phyloP scores from a whole-genome alignment of 2,329 filamentous ascomycete species.

The Neophaeococcomyces mojaviensis region DNA sequence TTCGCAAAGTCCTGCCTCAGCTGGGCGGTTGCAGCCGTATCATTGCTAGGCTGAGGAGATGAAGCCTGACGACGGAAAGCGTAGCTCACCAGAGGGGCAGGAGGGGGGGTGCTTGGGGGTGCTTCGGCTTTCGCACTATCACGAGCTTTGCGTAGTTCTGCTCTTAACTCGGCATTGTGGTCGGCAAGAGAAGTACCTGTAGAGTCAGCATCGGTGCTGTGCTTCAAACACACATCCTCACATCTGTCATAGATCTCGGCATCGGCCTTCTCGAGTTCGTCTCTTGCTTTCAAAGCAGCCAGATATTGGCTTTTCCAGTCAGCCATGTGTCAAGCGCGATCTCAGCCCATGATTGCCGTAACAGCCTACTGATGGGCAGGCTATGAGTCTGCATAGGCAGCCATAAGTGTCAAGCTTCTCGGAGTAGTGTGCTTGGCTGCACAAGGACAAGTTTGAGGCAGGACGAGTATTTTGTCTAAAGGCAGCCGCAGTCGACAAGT shows the following conservation, averaged over 20 bases:
- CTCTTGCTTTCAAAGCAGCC: conserved; percentile 62
- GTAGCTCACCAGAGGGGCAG: conserved; percentile 22
- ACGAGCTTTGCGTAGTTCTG: conserved; percentile 40
- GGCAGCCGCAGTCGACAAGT: too few relatives aligned
- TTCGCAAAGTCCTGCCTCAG: conserved; percentile 65
- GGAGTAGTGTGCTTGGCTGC: too few relatives aligned
- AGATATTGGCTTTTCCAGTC: conserved; percentile 79
- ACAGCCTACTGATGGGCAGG: too few relatives aligned
- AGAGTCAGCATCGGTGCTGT: not conserved
- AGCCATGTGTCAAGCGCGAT: conserved; percentile 40
- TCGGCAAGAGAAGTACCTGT: conserved; percentile 22
- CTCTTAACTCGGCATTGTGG: conserved; percentile 18
- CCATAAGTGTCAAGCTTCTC: too few relatives aligned
- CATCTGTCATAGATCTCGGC: conserved; percentile 70
- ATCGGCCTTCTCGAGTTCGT: conserved; percentile 59
- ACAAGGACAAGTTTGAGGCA: too few relatives aligned
- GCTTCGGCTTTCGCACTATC: conserved; percentile 55
- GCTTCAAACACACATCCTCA: conserved; percentile 32
- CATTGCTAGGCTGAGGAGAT: conserved; percentile 26
- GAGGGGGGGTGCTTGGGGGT: conserved; percentile 20
- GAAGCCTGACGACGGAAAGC: conserved; percentile 8
- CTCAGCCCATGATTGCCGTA: conserved; percentile 2
- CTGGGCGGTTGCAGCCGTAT: conserved; percentile 25
- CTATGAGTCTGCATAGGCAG: too few relatives aligned
- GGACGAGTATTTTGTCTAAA: too few relatives aligned